Conservation (phyloP, 352 stramenopile species). For the Phytophthora quininea region DNA sequence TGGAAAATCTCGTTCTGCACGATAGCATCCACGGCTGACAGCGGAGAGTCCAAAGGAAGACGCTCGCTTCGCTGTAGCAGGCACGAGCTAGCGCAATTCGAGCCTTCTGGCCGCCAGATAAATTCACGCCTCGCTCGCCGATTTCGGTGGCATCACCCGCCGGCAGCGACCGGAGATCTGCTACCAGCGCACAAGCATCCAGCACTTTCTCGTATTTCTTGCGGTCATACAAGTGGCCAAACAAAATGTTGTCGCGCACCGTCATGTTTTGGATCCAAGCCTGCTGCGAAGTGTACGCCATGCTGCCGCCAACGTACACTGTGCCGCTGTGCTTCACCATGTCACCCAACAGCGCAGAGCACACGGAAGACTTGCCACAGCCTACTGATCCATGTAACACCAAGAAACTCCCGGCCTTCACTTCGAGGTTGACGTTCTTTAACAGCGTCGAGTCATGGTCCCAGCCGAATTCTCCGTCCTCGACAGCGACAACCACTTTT, state of each 20-base stretch:
- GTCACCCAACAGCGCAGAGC: constrained; percentile 58
- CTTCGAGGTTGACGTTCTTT: constrained; percentile 37
- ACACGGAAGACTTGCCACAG: constrained; percentile 56
- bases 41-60: constrained; percentile 56
- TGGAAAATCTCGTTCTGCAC: constrained; percentile 81
- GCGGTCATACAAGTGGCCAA: constrained; percentile 70
- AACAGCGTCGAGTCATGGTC: constrained; percentile 22
- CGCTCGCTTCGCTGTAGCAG: constrained; percentile 56
- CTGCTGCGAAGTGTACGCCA: constrained; percentile 88
- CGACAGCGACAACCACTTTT: constrained; percentile 38
- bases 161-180: constrained; percentile 86
- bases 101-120: constrained; percentile 68
- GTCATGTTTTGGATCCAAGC: constrained; percentile 96
- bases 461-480: constrained; percentile 38
- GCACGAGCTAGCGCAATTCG: constrained; percentile 65
- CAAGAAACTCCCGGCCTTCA: constrained; percentile 48
- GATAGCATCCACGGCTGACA: constrained; percentile 55
- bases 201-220: constrained; percentile 68
- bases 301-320: constrained; percentile 41
- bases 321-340: constrained; percentile 63
- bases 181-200: constrained; percentile 77
- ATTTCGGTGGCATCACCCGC: constrained; percentile 94
- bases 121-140: constrained; percentile 93
- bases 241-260: constrained; percentile 95
- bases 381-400: constrained; percentile 55